phyloP scores from a whole-genome alignment of 2,329 filamentous ascomycete species.

The Hysterium pulicare region DNA sequence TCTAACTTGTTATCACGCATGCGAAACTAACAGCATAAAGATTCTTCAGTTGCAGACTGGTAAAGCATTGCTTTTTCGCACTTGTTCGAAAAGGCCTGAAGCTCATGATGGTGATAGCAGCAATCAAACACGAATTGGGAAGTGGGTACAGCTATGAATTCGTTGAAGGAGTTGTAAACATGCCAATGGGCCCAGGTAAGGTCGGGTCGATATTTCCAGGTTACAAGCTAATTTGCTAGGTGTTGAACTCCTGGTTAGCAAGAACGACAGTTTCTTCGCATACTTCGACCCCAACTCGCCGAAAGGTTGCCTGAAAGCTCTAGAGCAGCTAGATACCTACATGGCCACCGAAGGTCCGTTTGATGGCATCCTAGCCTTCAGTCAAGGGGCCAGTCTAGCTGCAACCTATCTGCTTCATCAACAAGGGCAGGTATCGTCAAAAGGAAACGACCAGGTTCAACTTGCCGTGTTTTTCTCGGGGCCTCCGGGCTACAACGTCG shows the following conservation, averaged over 20 bases:
- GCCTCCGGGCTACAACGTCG: background rate
- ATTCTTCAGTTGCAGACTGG: conserved; percentile 3
- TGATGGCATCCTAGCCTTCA: conserved; percentile 12
- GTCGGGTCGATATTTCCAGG: background rate
- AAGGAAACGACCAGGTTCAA: background rate
- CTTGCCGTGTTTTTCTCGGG: background rate
- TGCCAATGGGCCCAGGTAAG: background rate
- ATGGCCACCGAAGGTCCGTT: conserved; percentile 9
- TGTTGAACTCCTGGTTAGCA: background rate
- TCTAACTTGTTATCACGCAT: background rate
- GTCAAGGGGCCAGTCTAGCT: conserved; percentile 10
- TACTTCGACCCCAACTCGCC: background rate
- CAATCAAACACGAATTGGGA: conserved; percentile 1
- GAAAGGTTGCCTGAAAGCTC: conserved; percentile 1
- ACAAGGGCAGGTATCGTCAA: too few relatives aligned
- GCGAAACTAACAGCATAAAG: background rate
- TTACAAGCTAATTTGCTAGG: background rate
- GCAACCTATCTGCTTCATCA: conserved; percentile 4
- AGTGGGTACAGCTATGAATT: conserved; percentile 2
- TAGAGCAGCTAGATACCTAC: conserved; percentile 8
- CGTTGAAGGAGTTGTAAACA: background rate
- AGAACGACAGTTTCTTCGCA: background rate
- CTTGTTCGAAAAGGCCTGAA: background rate
- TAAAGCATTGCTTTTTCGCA: background rate
- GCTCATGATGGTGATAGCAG: background rate